Conservation (phyloP, 768 basidiomycete species). For the Lyophyllum decastes region DNA sequence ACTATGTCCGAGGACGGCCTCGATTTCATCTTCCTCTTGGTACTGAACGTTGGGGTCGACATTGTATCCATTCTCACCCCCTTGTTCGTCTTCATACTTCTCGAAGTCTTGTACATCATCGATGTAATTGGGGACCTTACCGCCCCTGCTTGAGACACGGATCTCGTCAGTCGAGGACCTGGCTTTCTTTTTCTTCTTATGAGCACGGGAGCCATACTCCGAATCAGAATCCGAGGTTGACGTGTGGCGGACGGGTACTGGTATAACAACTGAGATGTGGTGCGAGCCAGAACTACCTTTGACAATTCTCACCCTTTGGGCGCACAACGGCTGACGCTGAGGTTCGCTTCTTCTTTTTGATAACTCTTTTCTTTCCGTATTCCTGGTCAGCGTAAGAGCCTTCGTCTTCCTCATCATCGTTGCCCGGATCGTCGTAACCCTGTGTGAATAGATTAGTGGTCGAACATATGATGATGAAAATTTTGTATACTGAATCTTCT, state of each 20-base stretch:
- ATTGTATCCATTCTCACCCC: constrained; percentile 54
- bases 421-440: constrained; percentile 59
- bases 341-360: constrained; percentile 67
- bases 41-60: constrained; percentile 52
- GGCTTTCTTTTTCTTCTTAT: constrained; percentile 80
- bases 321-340: constrained; percentile 46
- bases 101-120: constrained; percentile 84
- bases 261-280: constrained; percentile 18
- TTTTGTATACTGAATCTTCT: constrained; percentile 60
- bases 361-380: constrained; percentile 68
- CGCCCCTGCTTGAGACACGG: constrained; percentile 75
- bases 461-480: constrained; percentile 17
- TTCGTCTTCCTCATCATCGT: constrained; percentile 71
- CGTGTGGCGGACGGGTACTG: constrained; percentile 53
- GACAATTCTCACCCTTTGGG: constrained; percentile 53
- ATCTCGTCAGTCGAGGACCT: constrained; percentile 65
- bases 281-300: constrained; percentile 7
- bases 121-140: constrained; percentile 81
- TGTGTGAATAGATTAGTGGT: constrained; percentile 25
- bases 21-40: constrained; percentile 86
- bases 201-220: constrained; percentile 80
- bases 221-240: constrained; percentile 80
- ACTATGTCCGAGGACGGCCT: constrained; percentile 84
- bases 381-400: constrained; percentile 80
- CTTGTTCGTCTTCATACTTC: constrained; percentile 66